phyloP scores from a whole-genome alignment of 495 filamentous ascomycete species.

The Penicillium paradoxum region DNA sequence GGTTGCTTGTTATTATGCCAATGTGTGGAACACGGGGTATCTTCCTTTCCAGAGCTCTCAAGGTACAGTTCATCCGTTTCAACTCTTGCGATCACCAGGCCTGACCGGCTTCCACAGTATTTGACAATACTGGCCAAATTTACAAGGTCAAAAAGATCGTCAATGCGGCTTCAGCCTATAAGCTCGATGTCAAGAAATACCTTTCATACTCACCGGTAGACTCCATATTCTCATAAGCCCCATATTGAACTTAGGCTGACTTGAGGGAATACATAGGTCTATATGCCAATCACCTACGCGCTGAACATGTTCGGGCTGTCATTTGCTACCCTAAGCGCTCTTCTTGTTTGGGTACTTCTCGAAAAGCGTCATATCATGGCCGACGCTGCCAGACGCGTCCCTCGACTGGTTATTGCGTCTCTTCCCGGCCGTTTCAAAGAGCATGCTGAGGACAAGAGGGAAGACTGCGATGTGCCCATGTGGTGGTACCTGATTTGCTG shows the following conservation, averaged over 20 bases:
- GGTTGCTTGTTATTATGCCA: slow-evolving; percentile 36
- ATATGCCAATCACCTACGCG: slow-evolving; percentile 77
- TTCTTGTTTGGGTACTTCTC: slow-evolving; percentile 60
- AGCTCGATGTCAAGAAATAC: slow-evolving; percentile 67
- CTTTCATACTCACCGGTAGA: slow-evolving; percentile 57
- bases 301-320: slow-evolving; percentile 69
- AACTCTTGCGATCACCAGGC: neutral
- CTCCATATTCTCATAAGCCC: neutral
- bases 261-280: slow-evolving; percentile 42
- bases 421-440: slow-evolving; percentile 42
- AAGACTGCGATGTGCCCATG: slow-evolving; percentile 67
- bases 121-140: slow-evolving; percentile 70
- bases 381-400: slow-evolving; percentile 10
- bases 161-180: slow-evolving; percentile 52
- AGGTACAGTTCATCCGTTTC: slow-evolving; percentile 8
- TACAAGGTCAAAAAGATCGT: slow-evolving; percentile 75
- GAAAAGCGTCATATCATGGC: slow-evolving; percentile 33
- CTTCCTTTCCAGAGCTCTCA: slow-evolving; percentile 23
- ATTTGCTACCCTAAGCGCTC: slow-evolving; percentile 69
- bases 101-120: slow-evolving; percentile 45
- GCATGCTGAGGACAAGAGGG: slow-evolving; percentile 33
- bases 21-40: slow-evolving; percentile 50
- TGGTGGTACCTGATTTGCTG: slow-evolving; percentile 72
- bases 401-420: slow-evolving; percentile 6
- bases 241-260: neutral